Evolutionary conservation across 106 monocot species (phyloP).

Genomic region (Dioscorea alata): DNA sequence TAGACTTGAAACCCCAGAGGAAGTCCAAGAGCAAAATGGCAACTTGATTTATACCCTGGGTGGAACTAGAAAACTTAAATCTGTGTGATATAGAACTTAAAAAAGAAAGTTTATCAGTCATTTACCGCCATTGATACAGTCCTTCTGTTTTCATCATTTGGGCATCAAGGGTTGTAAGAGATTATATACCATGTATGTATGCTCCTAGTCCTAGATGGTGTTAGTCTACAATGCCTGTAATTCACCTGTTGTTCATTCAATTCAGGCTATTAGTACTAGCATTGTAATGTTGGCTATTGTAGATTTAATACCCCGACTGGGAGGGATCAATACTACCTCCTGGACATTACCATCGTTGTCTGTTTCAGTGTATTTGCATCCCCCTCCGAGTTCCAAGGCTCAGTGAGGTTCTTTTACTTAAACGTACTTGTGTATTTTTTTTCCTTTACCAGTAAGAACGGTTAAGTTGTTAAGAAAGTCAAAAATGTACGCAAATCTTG

Average conservation of each 20-base stretch:
- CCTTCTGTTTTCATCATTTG: not conserved
- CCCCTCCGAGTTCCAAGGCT: not conserved
- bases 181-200: not conserved
- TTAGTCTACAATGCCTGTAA: not conserved
- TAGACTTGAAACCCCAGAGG: slow-evolving; percentile 57
- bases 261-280: not conserved
- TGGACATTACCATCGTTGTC: not conserved
- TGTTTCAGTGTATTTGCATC: not conserved
- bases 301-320: not conserved
- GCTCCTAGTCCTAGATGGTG: not conserved
- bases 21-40: slow-evolving; percentile 34
- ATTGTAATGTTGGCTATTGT: not conserved
- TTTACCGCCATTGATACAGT: not conserved
- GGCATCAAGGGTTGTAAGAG: not conserved
- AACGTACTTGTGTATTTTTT: not conserved
- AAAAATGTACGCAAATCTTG: no score
- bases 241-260: not conserved
- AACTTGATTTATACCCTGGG: no score
- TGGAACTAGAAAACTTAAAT: no score
- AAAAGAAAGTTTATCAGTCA: no score
- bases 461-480: no score
- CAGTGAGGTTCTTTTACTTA: not conserved
- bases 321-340: not conserved
- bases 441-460: no score
- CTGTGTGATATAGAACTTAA: no score